Percentiles rank a stretch among this genome's conserved stretches.
Conservation (phyloP, 768 basidiomycete species). For the Fomitopsis pulvina region DNA sequence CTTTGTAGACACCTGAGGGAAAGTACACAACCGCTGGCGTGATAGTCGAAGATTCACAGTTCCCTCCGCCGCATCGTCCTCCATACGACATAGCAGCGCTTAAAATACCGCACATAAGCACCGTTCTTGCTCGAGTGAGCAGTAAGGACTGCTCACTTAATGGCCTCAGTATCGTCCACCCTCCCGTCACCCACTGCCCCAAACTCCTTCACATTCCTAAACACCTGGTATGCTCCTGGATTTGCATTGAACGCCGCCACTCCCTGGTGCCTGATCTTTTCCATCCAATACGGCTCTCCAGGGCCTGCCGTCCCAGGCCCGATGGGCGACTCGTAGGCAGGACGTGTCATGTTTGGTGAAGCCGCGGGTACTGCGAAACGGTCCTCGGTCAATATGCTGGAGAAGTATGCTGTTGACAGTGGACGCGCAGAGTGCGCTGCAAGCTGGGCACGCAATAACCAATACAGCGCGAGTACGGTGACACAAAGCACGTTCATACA, state of each 20-base stretch:
- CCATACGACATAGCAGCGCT: constrained; percentile 66
- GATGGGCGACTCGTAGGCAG: constrained; percentile 34
- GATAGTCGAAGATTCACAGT: constrained; percentile 55
- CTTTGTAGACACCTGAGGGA: constrained; percentile 63
- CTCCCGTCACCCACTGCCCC: constrained; percentile 58
- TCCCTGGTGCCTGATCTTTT: constrained; percentile 58
- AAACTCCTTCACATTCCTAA: constrained; percentile 66
- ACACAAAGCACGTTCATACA: background rate
- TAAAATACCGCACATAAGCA: too few relatives aligned
- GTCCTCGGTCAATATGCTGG: background rate
- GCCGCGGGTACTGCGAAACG: background rate
- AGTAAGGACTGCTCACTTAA: constrained; percentile 64
- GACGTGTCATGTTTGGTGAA: constrained; percentile 37
- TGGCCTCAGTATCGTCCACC: constrained; percentile 69
- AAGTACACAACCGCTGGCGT: constrained; percentile 76
- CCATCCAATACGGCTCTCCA: constrained; percentile 60
- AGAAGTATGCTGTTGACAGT: background rate
- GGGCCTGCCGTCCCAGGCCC: constrained; percentile 46
- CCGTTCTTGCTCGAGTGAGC: background rate
- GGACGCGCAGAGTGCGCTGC: background rate
- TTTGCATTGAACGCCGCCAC: constrained; percentile 57
- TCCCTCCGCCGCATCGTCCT: constrained; percentile 55
- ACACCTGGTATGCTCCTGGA: constrained; percentile 55
- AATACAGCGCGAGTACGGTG: background rate
- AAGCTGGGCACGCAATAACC: background rate